Percentiles rank a stretch among this genome's conserved stretches.
These are phyloP conservation scores for Carnegiea gigantea DNA, from an alignment of 179 eudicot species.

Conservation along the genomic window DNA sequence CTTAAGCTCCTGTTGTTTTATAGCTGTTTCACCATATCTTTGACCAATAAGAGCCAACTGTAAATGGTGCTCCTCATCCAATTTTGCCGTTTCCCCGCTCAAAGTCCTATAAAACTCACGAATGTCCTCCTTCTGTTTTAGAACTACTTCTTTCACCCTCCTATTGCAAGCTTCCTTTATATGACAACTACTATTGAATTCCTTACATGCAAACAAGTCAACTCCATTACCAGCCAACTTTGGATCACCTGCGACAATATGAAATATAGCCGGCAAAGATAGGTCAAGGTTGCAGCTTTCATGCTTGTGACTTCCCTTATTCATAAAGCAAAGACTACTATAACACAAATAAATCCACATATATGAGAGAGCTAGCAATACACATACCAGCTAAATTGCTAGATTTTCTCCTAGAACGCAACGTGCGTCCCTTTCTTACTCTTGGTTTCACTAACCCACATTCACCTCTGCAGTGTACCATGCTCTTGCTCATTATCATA, in stretches of 20 bases:
- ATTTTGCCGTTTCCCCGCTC: slow-evolving; percentile 19
- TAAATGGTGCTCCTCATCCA: slow-evolving; percentile 28
- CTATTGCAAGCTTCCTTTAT: slow-evolving; percentile 2
- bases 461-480: slow-evolving; percentile 9
- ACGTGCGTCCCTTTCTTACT: slow-evolving; percentile 19
- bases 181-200: not conserved
- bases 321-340: not conserved
- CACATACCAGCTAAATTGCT: slow-evolving; percentile 19
- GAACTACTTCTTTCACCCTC: slow-evolving; percentile 29
- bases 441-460: not conserved
- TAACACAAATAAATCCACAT: slow-evolving; percentile 3
- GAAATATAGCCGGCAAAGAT: not conserved
- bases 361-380: not conserved
- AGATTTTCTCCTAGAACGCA: slow-evolving; percentile 10
- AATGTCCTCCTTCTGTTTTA: slow-evolving; percentile 28
- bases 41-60: slow-evolving; percentile 23
- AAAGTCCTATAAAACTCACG: slow-evolving; percentile 25
- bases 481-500: slow-evolving; percentile 4
- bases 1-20: slow-evolving; percentile 20
- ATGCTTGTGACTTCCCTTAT: not conserved
- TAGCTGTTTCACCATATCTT: slow-evolving; percentile 20
- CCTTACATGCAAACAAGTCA: slow-evolving; percentile 7
- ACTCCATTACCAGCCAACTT: slow-evolving; percentile 5
- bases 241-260: slow-evolving; percentile 14
- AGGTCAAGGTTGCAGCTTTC: not conserved